Evolutionary conservation across 306 rosid genomes (phyloP), one percentile per base, ranked within the genome.

Genomic region (Quillaja saponaria): DNA sequence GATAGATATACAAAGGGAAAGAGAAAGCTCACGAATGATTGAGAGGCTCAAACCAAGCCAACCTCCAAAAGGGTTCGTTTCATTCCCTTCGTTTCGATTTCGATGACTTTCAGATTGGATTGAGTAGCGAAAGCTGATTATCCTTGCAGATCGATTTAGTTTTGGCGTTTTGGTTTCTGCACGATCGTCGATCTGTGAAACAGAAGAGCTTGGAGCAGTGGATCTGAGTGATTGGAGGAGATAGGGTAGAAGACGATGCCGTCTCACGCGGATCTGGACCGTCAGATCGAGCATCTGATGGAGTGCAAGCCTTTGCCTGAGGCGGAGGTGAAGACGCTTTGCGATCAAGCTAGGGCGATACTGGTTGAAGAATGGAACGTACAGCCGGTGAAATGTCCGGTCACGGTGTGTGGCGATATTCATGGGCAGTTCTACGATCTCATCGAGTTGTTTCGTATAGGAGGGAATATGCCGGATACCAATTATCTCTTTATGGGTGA

Each of bases 361-460:
- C 86, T 91, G 33, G 97, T 88, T 7, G 97, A 91, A 77, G 97
- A 91, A 73, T 87, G 95, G 96, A 91, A 91, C 83, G 97, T 91
- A 11, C 97, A 91, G 71, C 97, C 97, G 71, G 97, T 91, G 42
- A 91, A 91, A 86, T 91, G 97, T 34, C 97, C 97, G 6, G 97
- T 91, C 49, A 91, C 97, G 64, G 95, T 91, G 16, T 91, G 97
- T 33, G 97, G 97, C 0, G 97, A 91, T 63, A 91, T 91, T 57
- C 98, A 91, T 13, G 98, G 98, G 14, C 98, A 91, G 76, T 91
- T 91, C 76, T 91, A 91, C 73, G 98, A 91, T 80, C 98, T 91
- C 73, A 80, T 91, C 74, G 98, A 91, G 81, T 84, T 91, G n/a
- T 91, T 91, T 50, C 90, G 90, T 76, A 91, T 91, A 63, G 98